phyloP scores from a whole-genome alignment of 176 grass and related monocot species.

The Oryza brachyantha region DNA sequence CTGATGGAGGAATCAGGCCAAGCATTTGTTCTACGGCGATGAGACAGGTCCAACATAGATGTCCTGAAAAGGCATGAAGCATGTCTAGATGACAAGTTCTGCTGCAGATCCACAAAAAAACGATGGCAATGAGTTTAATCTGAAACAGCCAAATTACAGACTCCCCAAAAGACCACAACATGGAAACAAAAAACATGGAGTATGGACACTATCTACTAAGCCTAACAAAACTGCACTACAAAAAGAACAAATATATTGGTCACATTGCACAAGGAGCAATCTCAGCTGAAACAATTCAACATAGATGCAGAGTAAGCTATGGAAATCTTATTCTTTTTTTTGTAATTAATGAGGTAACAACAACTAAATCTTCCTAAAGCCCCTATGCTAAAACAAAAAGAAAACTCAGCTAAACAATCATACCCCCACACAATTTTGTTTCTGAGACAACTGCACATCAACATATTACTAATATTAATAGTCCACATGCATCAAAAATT shows the following conservation, averaged over 20 bases:
- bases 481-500: not conserved
- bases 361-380: not conserved
- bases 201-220: not conserved
- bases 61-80: not conserved
- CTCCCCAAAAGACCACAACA: not conserved
- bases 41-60: not conserved
- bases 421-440: not conserved
- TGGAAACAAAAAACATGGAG: not conserved
- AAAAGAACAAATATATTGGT: not conserved
- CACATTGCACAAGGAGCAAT: not conserved
- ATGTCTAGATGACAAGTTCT: not conserved
- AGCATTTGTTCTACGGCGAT: not conserved
- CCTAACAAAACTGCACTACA: not conserved
- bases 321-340: not conserved
- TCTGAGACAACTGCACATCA: not conserved
- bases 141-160: not conserved
- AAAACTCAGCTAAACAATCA: not conserved
- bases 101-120: not conserved
- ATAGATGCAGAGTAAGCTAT: not conserved
- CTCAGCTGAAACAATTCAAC: not conserved
- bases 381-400: not conserved
- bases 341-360: not conserved
- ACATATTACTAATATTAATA: not conserved
- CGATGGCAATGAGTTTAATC: not conserved
- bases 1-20: conserved; percentile 7